Percentiles rank a stretch among this genome's conserved stretches.
phyloP scores from a whole-genome alignment of 352 stramenopile genomes.

The Phytophthora citricola region DNA sequence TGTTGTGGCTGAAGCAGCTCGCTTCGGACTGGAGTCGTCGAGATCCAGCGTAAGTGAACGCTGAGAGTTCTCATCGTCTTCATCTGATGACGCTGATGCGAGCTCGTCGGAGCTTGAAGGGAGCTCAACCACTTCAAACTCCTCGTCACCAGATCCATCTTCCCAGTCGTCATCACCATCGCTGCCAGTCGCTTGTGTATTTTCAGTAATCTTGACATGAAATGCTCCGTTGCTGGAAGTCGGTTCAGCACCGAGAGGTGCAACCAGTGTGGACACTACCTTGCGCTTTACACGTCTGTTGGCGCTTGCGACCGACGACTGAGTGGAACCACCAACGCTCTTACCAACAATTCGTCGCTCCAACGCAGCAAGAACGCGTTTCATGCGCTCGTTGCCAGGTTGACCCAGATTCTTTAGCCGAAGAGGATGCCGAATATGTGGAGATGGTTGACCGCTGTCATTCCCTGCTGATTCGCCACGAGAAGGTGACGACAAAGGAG shows the following conservation, averaged over 20 bases:
- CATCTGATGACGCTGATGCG: slow-evolving; percentile 23
- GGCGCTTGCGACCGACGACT: slow-evolving; percentile 4
- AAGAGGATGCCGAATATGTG: slow-evolving; percentile 48
- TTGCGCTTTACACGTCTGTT: slow-evolving; percentile 30
- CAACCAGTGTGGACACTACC: slow-evolving; percentile 27
- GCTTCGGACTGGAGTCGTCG: not conserved
- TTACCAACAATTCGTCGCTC: slow-evolving; percentile 75
- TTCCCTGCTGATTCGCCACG: not conserved
- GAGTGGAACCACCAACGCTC: slow-evolving; percentile 16
- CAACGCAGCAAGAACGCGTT: slow-evolving; percentile 63
- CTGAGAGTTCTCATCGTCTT: slow-evolving; percentile 17
- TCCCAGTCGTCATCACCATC: slow-evolving; percentile 37
- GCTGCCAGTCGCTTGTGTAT: not conserved
- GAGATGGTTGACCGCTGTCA: slow-evolving; percentile 10
- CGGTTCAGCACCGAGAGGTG: slow-evolving; percentile 17
- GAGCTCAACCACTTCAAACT: slow-evolving; percentile 81
- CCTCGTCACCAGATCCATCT: slow-evolving; percentile 48
- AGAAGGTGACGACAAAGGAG: slow-evolving; percentile 16
- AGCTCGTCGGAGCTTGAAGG: slow-evolving; percentile 61
- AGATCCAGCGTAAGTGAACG: not conserved
- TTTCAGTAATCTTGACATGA: not conserved
- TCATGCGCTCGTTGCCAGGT: slow-evolving; percentile 52
- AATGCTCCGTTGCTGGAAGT: slow-evolving; percentile 4
- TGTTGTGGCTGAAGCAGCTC: not conserved
- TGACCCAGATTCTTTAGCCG: slow-evolving; percentile 61